Evolutionary conservation across 257 asterid genomes (phyloP).

Genomic region (Nicotiana obtusifolia): DNA sequence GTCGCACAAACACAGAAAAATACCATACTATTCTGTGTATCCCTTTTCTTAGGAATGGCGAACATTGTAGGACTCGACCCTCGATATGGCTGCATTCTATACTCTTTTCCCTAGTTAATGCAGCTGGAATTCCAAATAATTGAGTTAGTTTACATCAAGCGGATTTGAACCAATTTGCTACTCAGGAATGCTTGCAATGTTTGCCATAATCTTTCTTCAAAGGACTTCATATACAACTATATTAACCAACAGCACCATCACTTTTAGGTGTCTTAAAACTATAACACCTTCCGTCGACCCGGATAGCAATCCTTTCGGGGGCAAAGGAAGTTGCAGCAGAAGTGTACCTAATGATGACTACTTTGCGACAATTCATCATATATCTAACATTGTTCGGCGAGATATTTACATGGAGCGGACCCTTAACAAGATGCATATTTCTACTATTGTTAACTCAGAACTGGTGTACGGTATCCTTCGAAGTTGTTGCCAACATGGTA

Average conservation of each 20-base stretch:
- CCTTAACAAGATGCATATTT: conserved; percentile 75
- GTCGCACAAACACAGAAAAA: too few relatives aligned
- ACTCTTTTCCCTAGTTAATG: background rate
- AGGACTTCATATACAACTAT: conserved; percentile 14
- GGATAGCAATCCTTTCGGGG: conserved; percentile 23
- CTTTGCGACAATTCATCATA: conserved; percentile 85
- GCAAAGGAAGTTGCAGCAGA: conserved; percentile 23
- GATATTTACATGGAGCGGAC: conserved; percentile 92
- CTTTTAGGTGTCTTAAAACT: conserved; percentile 22
- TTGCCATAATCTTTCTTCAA: conserved; percentile 23
- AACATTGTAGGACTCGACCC: background rate
- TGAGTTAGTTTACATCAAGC: background rate
- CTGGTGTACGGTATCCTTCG: conserved; percentile 77
- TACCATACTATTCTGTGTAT: too few relatives aligned
- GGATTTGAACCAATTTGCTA: background rate
- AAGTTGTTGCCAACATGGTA: conserved; percentile 65
- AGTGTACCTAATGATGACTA: conserved; percentile 67
- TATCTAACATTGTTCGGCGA: conserved; percentile 86
- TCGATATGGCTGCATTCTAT: background rate
- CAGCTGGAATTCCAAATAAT: background rate
- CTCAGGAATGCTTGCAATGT: conserved; percentile 5
- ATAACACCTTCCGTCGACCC: conserved; percentile 18
- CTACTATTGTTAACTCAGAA: conserved; percentile 72
- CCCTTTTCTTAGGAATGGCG: too few relatives aligned
- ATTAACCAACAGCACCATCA: conserved; percentile 7